Conservation (phyloP, 2,329 filamentous ascomycete genomes). For the Leptographium lundbergii region DNA sequence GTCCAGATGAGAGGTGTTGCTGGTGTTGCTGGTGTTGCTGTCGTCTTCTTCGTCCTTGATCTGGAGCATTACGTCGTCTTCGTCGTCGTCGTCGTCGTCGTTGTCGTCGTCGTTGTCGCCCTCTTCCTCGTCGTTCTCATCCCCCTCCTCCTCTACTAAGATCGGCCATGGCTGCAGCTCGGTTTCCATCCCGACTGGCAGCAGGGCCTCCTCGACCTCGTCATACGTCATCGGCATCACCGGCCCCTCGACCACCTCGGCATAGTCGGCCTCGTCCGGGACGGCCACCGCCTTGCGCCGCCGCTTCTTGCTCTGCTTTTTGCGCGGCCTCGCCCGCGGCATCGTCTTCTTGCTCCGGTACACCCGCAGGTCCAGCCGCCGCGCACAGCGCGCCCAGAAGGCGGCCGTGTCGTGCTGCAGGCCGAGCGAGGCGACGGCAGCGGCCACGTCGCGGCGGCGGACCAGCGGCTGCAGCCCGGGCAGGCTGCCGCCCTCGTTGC, state of each 20-base stretch:
- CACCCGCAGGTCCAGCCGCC: conserved; percentile 36
- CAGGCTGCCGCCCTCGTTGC: conserved; percentile 7
- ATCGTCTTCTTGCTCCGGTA: conserved; percentile 20
- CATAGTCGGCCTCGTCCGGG: neutral
- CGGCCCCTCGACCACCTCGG: neutral
- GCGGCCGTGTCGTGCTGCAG: conserved; percentile 23
- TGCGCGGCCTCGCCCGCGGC: conserved; percentile 17
- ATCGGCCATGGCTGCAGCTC: neutral
- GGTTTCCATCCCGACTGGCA: neutral
- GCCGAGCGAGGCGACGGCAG: conserved; percentile 34
- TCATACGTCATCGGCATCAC: conserved; percentile 3
- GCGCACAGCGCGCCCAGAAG: conserved; percentile 36
- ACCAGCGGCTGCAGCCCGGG: conserved; percentile 21
- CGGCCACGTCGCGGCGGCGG: conserved; percentile 31
- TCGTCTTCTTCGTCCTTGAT: neutral
- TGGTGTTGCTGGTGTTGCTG: neutral
- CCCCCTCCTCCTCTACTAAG: neutral
- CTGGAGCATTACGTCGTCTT: neutral
- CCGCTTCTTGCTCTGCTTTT: conserved; percentile 14
- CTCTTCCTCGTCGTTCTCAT: neutral
- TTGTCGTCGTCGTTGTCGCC: neutral
- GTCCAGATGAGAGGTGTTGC: neutral
- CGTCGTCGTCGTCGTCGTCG: neutral
- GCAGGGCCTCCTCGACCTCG: conserved; percentile 5
- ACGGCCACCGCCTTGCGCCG: neutral